phyloP scores from a whole-genome alignment of 805 yeast species.

The Myxozyma monticola region DNA sequence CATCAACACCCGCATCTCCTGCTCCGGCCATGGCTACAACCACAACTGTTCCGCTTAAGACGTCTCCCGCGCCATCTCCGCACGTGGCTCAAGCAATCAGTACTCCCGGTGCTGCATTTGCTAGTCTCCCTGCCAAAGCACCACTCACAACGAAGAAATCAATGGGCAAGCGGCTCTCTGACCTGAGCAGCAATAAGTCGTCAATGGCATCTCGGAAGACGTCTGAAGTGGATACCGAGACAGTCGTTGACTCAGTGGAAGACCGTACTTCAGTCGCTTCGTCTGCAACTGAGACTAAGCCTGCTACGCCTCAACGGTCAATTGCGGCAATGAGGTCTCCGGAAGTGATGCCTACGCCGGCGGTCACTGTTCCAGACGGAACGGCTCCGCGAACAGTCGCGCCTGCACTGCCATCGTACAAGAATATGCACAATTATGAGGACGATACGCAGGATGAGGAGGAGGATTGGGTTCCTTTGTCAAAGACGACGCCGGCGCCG shows the following conservation, averaged over 20 bases:
- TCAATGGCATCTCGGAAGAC: slow-evolving; percentile 7
- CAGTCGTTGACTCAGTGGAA: no score
- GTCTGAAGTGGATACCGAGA: neutral
- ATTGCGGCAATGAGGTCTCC: no score
- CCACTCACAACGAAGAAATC: slow-evolving; percentile 28
- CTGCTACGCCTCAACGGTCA: no score
- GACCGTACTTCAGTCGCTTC: no score
- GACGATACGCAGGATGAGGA: slow-evolving; percentile 24
- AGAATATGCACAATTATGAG: slow-evolving; percentile 5
- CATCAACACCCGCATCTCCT: slow-evolving; percentile 3
- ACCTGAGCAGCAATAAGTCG: slow-evolving; percentile 11
- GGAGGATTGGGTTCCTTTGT: slow-evolving; percentile 32
- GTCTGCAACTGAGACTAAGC: neutral
- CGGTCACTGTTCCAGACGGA: no score
- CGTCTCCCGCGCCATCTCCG: slow-evolving; percentile 5
- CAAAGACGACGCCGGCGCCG: slow-evolving; percentile 28
- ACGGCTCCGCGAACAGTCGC: no score
- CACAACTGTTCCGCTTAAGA: slow-evolving; percentile 10
- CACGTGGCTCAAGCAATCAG: no score
- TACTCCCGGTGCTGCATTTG: no score
- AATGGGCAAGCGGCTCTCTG: slow-evolving; percentile 9
- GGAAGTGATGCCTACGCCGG: no score
- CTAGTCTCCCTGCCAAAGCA: slow-evolving; percentile 21
- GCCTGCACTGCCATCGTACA: slow-evolving; percentile 20
- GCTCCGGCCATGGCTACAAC: slow-evolving; percentile 1